Percentiles rank a stretch among this genome's conserved stretches.
Conservation (phyloP, 2,329 filamentous ascomycete genomes). For the Pyricularia pennisetigena region DNA sequence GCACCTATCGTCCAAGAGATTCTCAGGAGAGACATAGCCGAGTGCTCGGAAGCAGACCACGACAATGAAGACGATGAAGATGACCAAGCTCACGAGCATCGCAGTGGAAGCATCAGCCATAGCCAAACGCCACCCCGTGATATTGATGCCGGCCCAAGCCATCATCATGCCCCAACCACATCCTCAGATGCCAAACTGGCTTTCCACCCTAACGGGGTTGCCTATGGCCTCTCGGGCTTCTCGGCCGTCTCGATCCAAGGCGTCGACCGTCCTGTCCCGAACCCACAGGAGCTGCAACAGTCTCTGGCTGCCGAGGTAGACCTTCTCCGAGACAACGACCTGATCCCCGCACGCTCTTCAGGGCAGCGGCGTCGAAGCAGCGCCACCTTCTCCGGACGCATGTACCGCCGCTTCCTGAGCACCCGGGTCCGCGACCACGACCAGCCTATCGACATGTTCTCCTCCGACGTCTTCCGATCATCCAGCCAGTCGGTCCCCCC, state of each 20-base stretch:
- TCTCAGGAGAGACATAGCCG: conserved; percentile 12
- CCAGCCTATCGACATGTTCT: background rate
- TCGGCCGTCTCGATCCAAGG: conserved; percentile 12
- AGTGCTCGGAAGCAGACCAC: conserved; percentile 11
- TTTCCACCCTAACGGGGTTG: conserved; percentile 15
- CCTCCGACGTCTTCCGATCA: background rate
- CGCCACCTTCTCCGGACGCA: conserved; percentile 1
- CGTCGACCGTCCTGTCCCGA: conserved; percentile 13
- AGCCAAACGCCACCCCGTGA: background rate
- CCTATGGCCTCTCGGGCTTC: conserved; percentile 12
- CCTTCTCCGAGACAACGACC: conserved; percentile 8
- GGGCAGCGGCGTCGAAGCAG: conserved; percentile 2
- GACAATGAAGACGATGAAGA: conserved; percentile 4
- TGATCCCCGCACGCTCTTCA: conserved; percentile 5
- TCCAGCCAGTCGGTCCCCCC: conserved; percentile 2
- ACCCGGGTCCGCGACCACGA: conserved; percentile 7
- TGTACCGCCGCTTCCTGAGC: conserved; percentile 8
- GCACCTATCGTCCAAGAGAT: conserved; percentile 13
- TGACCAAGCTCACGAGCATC: background rate
- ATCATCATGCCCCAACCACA: background rate
- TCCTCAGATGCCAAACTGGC: conserved; percentile 8
- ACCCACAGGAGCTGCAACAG: conserved; percentile 13
- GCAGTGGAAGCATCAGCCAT: background rate
- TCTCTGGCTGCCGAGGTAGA: conserved; percentile 11
- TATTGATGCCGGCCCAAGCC: background rate